Base-by-base conservation (phyloP, 768 basidiomycete genomes). In the Leccinum imitatum region DNA sequence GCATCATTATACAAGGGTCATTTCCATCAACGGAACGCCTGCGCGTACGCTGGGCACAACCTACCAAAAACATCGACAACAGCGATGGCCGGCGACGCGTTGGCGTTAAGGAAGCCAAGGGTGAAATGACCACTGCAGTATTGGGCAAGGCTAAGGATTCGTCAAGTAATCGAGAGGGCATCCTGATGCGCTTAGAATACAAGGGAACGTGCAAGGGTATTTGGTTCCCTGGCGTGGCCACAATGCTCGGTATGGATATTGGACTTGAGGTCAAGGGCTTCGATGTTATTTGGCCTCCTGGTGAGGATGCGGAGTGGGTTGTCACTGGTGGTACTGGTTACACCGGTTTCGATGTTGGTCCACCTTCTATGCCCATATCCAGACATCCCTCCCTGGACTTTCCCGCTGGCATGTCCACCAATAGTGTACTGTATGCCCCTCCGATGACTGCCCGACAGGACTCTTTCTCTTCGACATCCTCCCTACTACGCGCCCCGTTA, bases 141-240 rank as follows among this genome's bases (percentile, higher is more conserved):
- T 77, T 83, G 37, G 87, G 86, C 31, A 82, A 79, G 63, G 71
- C 72, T 50, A 74, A 62, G 56, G 77, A 77, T 65, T 64, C 61
- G n/a, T 75, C 70, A 58, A 72, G 68, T 60, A 73, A 74, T 44
- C 65, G 69, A 21, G 83, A 82, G 62, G 89, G 89, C 17, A 71
- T 88, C 17, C 63, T 87, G 35, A 81, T 91, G 79, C 78, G 81
- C 46, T 72, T 92, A 15, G 84, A 87, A 58, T 91, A 90, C 69
- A 86, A 84, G 62, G 90, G 82, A 41, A 81, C 83, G 3, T 92
- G 90, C 73, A 86, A 83, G 61, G 88, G 88, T 13, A 75, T 93
- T 48, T 93, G 89, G 88, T 91, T 86, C 67, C 86, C 90, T 44
- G 91, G 90, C 2, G 90, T 91, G 5, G 91, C 91, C 3, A 92